Percentiles rank a stretch among this genome's conserved stretches.
phyloP scores from a whole-genome alignment of 129 eudicot species.

The Chrysanthemum makinoi region DNA sequence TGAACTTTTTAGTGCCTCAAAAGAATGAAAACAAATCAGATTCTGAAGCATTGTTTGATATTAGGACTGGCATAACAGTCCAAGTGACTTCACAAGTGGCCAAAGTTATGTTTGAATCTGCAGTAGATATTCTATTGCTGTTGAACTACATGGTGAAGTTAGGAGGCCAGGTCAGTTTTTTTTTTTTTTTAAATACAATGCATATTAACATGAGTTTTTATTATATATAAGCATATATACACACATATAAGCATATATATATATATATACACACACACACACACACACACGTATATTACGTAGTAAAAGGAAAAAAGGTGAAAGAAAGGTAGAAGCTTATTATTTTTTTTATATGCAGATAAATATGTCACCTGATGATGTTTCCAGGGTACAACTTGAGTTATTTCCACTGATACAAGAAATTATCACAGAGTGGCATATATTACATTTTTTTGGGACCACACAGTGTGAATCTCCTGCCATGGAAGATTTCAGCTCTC shows the following conservation, averaged over 20 bases:
- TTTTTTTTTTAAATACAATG: too few species aligned
- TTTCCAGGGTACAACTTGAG: constrained; percentile 72
- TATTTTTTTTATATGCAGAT: constrained; percentile 55
- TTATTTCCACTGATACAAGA: constrained; percentile 87
- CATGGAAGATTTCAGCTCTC: constrained; percentile 81
- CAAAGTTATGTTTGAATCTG: constrained; percentile 87
- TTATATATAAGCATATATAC: background rate
- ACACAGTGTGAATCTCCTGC: constrained; percentile 80
- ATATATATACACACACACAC: background rate
- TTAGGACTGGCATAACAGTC: constrained; percentile 48
- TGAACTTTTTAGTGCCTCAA: constrained; percentile 73
- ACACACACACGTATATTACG: background rate
- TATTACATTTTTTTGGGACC: constrained; percentile 72
- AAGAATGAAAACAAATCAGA: constrained; percentile 47
- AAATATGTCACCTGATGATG: constrained; percentile 71
- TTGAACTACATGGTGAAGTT: constrained; percentile 75
- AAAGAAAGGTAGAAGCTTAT: constrained; percentile 13
- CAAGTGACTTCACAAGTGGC: constrained; percentile 91
- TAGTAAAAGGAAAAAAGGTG: constrained; percentile 2
- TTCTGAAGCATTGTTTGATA: constrained; percentile 40
- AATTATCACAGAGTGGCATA: constrained; percentile 84
- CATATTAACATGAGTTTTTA: background rate
- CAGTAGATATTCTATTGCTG: constrained; percentile 67
- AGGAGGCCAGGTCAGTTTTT: constrained; percentile 75
- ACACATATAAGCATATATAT: background rate